Evolutionary conservation across 2,329 filamentous ascomycete genomes (phyloP).

Genomic region (Triangularia verruculosa): DNA sequence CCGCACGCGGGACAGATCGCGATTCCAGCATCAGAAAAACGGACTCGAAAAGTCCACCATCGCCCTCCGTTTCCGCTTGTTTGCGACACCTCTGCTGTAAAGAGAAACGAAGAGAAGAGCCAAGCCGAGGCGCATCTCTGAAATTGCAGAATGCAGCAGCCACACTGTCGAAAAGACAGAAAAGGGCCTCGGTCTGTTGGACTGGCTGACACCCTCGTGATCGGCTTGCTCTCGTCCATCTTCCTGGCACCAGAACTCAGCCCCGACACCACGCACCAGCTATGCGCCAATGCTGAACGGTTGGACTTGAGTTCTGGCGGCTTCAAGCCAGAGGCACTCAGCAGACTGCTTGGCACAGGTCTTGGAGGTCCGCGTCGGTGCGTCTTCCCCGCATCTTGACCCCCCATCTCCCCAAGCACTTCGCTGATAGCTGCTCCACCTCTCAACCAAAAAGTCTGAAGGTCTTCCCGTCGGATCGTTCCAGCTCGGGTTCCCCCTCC

Average conservation of each 20-base stretch:
- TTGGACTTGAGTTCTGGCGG: neutral
- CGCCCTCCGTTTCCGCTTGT: neutral
- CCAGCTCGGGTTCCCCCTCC: neutral
- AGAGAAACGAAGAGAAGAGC: slow-evolving; percentile 7
- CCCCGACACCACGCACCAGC: slow-evolving; percentile 3
- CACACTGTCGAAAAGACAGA: neutral
- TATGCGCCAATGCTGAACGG: neutral
- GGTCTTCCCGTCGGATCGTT: neutral
- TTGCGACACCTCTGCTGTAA: neutral
- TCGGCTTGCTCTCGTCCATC: neutral
- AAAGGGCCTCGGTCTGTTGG: slow-evolving; percentile 5
- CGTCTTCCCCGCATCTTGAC: slow-evolving; percentile 7
- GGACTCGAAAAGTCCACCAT: neutral
- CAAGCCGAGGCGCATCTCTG: slow-evolving; percentile 9
- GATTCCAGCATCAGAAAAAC: neutral
- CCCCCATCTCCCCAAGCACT: slow-evolving; percentile 2
- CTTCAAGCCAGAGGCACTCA: neutral
- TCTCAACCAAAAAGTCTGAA: neutral
- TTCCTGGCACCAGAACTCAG: neutral
- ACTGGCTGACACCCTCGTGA: neutral
- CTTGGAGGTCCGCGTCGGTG: neutral
- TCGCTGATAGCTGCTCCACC: neutral
- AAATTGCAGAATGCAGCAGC: neutral
- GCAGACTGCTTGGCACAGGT: neutral
- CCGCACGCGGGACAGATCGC: neutral